Conservation (phyloP, 192 early-diverging fungal genomes). For the Fimicolochytrium jonesii region DNA sequence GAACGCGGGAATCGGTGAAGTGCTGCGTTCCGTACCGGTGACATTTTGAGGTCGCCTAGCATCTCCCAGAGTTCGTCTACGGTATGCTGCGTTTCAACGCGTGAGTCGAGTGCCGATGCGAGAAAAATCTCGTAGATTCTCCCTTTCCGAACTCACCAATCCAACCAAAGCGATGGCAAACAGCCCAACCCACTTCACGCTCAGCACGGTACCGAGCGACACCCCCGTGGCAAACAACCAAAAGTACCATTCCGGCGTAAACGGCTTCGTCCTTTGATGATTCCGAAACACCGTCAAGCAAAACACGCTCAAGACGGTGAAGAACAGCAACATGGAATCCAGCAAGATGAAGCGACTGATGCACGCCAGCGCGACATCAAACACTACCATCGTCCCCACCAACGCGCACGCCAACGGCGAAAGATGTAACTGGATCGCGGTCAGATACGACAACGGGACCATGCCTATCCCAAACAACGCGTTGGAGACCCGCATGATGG, state of each 20-base stretch:
- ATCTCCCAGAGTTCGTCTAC: constrained; percentile 90
- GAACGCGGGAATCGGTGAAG: neutral
- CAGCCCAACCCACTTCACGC: constrained; percentile 96
- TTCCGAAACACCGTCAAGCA: constrained; percentile 73
- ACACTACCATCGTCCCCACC: constrained; percentile 74
- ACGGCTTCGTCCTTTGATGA: constrained; percentile 65
- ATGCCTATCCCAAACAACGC: constrained; percentile 83
- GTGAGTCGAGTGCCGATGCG: too few species aligned
- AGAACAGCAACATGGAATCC: constrained; percentile 92
- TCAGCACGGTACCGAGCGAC: constrained; percentile 74
- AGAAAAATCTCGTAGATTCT: too few species aligned
- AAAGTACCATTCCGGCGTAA: constrained; percentile 81
- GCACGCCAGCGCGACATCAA: constrained; percentile 66
- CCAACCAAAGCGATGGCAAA: constrained; percentile 89
- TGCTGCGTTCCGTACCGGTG: constrained; percentile 6
- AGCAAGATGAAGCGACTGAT: constrained; percentile 92
- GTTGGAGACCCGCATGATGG: constrained; percentile 83
- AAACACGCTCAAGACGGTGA: constrained; percentile 67
- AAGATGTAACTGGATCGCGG: constrained; percentile 70
- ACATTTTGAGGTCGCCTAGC: constrained; percentile 68
- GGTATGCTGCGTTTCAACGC: constrained; percentile 67
- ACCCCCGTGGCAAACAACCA: constrained; percentile 85
- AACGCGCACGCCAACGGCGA: constrained; percentile 63
- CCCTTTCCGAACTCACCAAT: constrained; percentile 36
- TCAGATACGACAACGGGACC: constrained; percentile 88